phyloP scores from a whole-genome alignment of 495 filamentous ascomycete genomes.

The Podospora anserina region DNA sequence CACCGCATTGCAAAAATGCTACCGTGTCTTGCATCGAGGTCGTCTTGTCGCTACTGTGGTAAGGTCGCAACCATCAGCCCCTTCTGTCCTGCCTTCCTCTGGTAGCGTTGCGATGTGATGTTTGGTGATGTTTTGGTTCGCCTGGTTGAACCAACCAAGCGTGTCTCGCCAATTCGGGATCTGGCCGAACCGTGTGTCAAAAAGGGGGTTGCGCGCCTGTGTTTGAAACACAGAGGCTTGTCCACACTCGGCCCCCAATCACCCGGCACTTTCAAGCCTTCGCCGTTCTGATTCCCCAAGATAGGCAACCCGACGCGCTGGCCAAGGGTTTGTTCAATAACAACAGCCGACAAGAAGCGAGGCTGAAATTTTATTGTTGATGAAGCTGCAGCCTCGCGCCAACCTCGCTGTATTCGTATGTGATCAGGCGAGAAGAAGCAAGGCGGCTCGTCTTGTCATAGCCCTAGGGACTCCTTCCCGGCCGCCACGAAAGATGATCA shows the following conservation, averaged over 20 bases:
- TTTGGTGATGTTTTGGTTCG: not conserved
- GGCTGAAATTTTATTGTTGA: not conserved
- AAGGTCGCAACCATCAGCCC: not conserved
- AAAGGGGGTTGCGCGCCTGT: constrained; percentile 5
- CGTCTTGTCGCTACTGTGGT: too few species aligned
- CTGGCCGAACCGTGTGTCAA: constrained; percentile 20
- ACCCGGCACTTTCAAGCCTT: not conserved
- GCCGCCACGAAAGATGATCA: not conserved
- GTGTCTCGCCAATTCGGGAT: constrained; percentile 12
- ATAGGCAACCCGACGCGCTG: not conserved
- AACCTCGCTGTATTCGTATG: not conserved
- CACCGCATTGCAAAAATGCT: not conserved
- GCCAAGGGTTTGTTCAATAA: not conserved
- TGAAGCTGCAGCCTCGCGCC: constrained; percentile 12
- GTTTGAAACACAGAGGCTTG: constrained; percentile 18
- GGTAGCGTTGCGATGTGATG: not conserved
- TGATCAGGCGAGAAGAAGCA: not conserved
- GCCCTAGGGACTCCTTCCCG: not conserved
- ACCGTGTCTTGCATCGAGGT: not conserved
- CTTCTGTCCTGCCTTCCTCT: not conserved
- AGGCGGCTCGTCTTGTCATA: not conserved
- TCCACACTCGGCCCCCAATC: constrained; percentile 10
- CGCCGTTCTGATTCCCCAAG: not conserved
- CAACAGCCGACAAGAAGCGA: not conserved
- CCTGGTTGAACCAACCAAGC: not conserved